Evolutionary conservation across 2,329 filamentous ascomycete species (phyloP).

Genomic region (Neonectria coccinea): DNA sequence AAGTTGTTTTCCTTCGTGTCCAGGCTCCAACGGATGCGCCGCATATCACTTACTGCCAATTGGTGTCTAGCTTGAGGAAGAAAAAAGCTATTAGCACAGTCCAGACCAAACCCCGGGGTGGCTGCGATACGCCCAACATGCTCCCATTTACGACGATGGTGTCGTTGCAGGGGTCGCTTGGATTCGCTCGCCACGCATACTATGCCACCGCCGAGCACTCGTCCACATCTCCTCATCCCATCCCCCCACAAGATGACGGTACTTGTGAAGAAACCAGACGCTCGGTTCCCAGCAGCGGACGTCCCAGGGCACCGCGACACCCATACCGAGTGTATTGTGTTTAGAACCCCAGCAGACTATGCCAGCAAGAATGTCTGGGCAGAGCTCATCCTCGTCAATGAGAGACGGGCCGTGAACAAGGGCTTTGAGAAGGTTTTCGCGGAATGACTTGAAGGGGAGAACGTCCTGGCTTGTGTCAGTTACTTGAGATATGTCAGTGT

Average conservation of each 20-base stretch:
- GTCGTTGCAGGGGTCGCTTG: constrained; percentile 6
- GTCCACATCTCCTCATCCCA: constrained; percentile 54
- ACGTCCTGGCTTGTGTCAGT: constrained; percentile 45
- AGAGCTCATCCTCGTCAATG: constrained; percentile 52
- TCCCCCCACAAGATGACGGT: constrained; percentile 50
- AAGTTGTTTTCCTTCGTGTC: neutral
- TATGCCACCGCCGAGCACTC: constrained; percentile 47
- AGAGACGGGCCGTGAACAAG: constrained; percentile 42
- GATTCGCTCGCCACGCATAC: constrained; percentile 42
- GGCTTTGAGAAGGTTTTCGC: constrained; percentile 45
- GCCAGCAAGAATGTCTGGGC: constrained; percentile 50
- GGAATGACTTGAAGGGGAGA: constrained; percentile 50
- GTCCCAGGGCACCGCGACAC: constrained; percentile 57
- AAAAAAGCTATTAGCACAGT: neutral
- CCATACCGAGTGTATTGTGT: constrained; percentile 45
- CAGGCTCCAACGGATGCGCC: neutral
- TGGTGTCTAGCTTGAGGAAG: neutral
- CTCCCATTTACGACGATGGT: neutral
- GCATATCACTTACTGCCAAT: neutral
- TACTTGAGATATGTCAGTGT: neutral
- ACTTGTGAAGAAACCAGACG: constrained; percentile 58
- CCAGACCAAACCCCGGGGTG: neutral
- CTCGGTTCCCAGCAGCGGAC: constrained; percentile 58
- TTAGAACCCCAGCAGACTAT: constrained; percentile 54
- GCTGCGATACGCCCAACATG: neutral